Evolutionary conservation across 768 basidiomycete genomes (phyloP), one percentile per base, ranked within the genome.

Genomic region (Mycena venus): DNA sequence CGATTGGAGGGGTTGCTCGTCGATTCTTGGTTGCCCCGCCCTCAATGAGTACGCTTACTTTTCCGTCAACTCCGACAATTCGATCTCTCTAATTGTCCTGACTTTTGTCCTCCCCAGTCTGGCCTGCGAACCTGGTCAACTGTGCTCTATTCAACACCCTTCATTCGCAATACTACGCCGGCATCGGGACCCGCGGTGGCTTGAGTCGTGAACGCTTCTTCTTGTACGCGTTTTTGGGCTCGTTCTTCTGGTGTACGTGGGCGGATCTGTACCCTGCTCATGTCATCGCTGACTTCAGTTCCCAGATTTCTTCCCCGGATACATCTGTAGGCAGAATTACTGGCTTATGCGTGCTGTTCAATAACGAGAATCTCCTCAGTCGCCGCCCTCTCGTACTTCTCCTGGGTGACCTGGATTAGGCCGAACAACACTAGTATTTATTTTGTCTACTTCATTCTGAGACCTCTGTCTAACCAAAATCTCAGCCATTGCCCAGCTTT

Each of bases 81-180:
- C n/a, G n/a, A n/a, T n/a, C 47, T 47, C 8, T 11, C 12, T 23
- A 51, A 49, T 64, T 11, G 51, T 32, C 7, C 8, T 32, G 9
- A 36, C 3, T 17, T 21, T 10, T 25, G 11, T 12, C 8, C 3
- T 51, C 15, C 23, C 19, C 85, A 93, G 93, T 95, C 80, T 95
- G 95, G 94, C 95, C 95, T 0, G 82, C 86, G 17, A 92, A 93
- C 69, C 87, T 95, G 25, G 93, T 95, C 49, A 91, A 88, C 17
- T 95, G 94, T 78, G 93, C 87, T 0, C 83, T 90, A 19, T 95
- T 96, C 86, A 96, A 96, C 81, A 96, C 95, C 1, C 87, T 96
- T 0, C 95, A 96, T 82, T 90, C 92, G 0, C 90, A 93, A 78
- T 83, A 86, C 58, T 94, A 94, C 72, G 87, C 91, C 31, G 94